Percentiles rank a stretch among this genome's conserved stretches.
Evolutionary conservation across 257 asterid genomes (phyloP).

Genomic region (Fraxinus quadrangulata): DNA sequence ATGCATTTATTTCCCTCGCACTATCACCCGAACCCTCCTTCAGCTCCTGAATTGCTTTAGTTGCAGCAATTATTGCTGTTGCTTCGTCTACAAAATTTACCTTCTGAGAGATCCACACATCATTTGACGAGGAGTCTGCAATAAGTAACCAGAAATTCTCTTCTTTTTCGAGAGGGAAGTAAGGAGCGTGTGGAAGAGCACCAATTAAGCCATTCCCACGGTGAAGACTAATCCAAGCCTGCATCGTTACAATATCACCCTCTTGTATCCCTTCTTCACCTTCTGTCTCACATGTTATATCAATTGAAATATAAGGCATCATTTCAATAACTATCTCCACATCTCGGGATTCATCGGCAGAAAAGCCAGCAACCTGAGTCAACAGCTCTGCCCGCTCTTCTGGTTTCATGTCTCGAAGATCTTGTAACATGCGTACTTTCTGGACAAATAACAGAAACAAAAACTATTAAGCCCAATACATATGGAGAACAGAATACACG

Average conservation of each 20-base stretch:
- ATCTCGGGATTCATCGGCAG: slow-evolving; percentile 68
- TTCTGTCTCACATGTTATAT: slow-evolving; percentile 91
- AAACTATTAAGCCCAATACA: slow-evolving; percentile 11
- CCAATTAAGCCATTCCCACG: slow-evolving; percentile 68
- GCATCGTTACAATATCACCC: slow-evolving; percentile 92
- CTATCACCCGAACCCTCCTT: slow-evolving; percentile 91
- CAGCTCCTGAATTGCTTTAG: slow-evolving; percentile 86
- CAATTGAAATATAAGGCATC: slow-evolving; percentile 88
- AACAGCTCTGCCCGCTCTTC: slow-evolving; percentile 81
- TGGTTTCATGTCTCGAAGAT: slow-evolving; percentile 66
- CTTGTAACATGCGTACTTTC: slow-evolving; percentile 93
- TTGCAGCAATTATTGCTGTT: slow-evolving; percentile 75
- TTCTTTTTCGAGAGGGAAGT: slow-evolving; percentile 77
- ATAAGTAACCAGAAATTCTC: slow-evolving; percentile 93
- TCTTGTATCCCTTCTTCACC: slow-evolving; percentile 99
- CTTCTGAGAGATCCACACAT: slow-evolving; percentile 94
- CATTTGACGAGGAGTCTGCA: slow-evolving; percentile 77
- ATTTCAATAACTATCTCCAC: slow-evolving; percentile 89
- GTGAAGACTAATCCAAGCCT: slow-evolving; percentile 84
- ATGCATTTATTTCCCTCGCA: slow-evolving; percentile 64
- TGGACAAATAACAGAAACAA: slow-evolving; percentile 32
- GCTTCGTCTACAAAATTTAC: slow-evolving; percentile 91
- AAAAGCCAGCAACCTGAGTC: slow-evolving; percentile 83
- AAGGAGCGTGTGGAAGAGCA: slow-evolving; percentile 87
- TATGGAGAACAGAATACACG: slow-evolving; percentile 7